Conservation (phyloP, 106 monocot genomes). For the Dioscorea dumetorum region DNA sequence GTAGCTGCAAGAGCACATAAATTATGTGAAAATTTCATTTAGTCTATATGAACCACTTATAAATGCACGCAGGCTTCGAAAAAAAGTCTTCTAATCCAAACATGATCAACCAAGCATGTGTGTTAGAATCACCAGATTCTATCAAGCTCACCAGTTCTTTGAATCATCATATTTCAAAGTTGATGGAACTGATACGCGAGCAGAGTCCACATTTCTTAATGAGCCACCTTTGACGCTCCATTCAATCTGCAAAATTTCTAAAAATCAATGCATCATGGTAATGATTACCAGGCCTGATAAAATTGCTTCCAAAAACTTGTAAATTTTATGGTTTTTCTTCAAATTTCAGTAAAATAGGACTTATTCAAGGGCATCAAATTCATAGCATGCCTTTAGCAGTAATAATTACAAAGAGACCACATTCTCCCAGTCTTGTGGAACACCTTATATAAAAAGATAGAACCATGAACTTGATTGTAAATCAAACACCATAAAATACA, state of each 20-base stretch:
- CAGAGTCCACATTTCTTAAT: conserved; percentile 87
- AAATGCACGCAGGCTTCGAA: no score
- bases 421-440: no score
- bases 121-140: not conserved
- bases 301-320: not conserved
- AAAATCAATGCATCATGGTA: not conserved
- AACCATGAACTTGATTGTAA: no score
- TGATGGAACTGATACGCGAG: conserved; percentile 91
- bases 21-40: not conserved
- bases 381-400: no score
- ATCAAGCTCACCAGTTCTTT: conserved; percentile 63
- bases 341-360: no score
- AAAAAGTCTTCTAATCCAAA: no score
- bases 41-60: no score
- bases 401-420: no score
- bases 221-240: conserved; percentile 95
- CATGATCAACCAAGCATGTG: no score
- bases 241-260: conserved; percentile 45
- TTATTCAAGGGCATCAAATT: no score
- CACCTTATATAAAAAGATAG: no score
- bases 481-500: conserved; percentile 5
- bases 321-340: not conserved
- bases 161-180: conserved; percentile 77
- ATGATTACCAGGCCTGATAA: not conserved
- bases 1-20: conserved; percentile 49